Evolutionary conservation across 2,329 filamentous ascomycete species (phyloP), one percentile per base, ranked within the genome.

Genomic region (Drechslerella dactyloides): DNA sequence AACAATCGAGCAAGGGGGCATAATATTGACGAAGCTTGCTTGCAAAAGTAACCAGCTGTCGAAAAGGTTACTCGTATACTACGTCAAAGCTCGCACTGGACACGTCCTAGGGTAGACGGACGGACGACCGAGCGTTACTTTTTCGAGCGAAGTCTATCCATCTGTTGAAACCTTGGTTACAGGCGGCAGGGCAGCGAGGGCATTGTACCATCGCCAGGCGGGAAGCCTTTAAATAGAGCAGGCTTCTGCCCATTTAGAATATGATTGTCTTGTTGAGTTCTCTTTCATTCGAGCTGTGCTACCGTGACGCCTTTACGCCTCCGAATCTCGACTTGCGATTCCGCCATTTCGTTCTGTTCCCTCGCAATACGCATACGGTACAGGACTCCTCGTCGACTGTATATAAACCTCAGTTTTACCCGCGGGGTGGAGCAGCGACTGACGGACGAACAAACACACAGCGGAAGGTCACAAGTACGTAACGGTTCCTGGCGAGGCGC

Each of bases 31-130:
- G 27, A 3, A n/a, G n/a, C n/a, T n/a, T n/a, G n/a, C n/a, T n/a
- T n/a, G n/a, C n/a, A n/a, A n/a, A n/a, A 33, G 27, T 33, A 33
- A 33, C 27, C 27, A 33, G 8, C 27, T 33, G 52, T 55, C 35
- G 37, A 51, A 51, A 56, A 56, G 24, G 4, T 33, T 33, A 33
- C 27, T 33, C 27, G 27, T 33, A 3, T 33, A 55, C 59, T 64
- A 70, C 66, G 66, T 70, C 66, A 70, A 70, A 64, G 55, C 24
- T 64, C 56, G 50, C 48, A 59, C n/a, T n/a, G n/a, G n/a, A n/a
- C n/a, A n/a, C n/a, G n/a, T n/a, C n/a, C n/a, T n/a, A n/a, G n/a
- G n/a, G n/a, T n/a, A 33, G 27, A 33, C 27, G n/a, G n/a, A n/a
- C n/a, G n/a, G n/a, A 33, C 8, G 27, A 8, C 27, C 27, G 27